Percentiles rank a stretch among this genome's conserved stretches.
Evolutionary conservation across 352 stramenopile species (phyloP).

Genomic region (Globisporangium echinulatum): DNA sequence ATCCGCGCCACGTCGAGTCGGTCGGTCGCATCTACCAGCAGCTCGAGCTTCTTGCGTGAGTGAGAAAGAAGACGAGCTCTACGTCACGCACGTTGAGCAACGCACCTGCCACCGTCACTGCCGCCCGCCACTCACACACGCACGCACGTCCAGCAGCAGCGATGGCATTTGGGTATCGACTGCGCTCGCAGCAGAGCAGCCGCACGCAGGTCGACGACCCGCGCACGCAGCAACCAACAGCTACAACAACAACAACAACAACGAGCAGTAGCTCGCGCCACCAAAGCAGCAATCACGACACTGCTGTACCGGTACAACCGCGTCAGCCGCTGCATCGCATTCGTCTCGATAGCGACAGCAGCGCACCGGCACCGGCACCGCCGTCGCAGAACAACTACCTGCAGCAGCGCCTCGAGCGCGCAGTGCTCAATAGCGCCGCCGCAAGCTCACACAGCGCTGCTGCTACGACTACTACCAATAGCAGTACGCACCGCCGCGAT

Average conservation of each 20-base stretch:
- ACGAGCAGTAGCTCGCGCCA: background rate
- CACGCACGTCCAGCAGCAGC: background rate
- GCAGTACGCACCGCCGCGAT: background rate
- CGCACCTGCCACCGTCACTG: background rate
- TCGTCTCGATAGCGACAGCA: constrained; percentile 5
- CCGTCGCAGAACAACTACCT: background rate
- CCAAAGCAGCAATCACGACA: background rate
- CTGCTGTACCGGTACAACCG: background rate
- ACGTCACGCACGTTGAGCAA: too few species aligned
- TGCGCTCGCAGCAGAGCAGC: constrained; percentile 10
- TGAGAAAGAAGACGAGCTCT: too few species aligned
- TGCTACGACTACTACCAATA: background rate
- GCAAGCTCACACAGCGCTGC: background rate
- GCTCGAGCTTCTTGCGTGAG: too few species aligned
- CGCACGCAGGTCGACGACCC: constrained; percentile 1
- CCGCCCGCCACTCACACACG: background rate
- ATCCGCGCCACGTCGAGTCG: too few species aligned
- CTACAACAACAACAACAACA: background rate
- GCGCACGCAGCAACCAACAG: background rate
- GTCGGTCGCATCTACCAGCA: too few species aligned
- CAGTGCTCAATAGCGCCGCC: background rate
- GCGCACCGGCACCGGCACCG: background rate
- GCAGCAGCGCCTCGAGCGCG: background rate
- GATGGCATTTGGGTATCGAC: constrained; percentile 14
- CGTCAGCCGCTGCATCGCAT: constrained; percentile 4